phyloP scores from a whole-genome alignment of 495 filamentous ascomycete species.

The Tuber borchii region DNA sequence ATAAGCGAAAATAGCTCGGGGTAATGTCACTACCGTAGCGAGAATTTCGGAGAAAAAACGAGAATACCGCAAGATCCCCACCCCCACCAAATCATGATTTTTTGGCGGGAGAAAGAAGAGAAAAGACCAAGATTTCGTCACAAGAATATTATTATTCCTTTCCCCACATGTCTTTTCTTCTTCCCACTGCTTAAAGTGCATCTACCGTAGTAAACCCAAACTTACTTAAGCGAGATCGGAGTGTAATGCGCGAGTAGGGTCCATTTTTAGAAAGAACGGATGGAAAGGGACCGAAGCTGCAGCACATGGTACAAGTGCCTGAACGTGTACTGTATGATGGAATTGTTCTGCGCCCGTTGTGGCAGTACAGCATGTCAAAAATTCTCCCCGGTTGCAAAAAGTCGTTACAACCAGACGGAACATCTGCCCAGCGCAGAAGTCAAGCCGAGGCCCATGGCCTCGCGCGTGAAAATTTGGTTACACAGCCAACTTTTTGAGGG shows the following conservation, averaged over 20 bases:
- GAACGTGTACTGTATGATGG: no score
- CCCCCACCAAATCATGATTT: background rate
- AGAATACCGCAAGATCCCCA: background rate
- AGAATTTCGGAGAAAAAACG: background rate
- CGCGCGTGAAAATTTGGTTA: background rate
- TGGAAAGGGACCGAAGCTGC: no score
- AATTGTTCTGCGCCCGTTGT: no score
- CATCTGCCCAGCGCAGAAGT: background rate
- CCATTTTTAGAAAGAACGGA: background rate
- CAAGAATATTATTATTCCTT: no score
- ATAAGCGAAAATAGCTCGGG: no score
- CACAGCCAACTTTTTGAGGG: background rate
- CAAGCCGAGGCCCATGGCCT: background rate
- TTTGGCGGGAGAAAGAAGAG: no score
- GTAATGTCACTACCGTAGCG: no score
- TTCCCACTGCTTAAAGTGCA: background rate
- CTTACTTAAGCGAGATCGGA: background rate
- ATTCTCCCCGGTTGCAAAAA: no score
- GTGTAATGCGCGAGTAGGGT: background rate
- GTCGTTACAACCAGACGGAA: background rate
- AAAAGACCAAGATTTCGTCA: no score
- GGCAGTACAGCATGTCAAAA: no score
- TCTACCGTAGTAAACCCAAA: background rate
- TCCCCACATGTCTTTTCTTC: background rate
- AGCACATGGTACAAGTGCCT: no score